phyloP scores from a whole-genome alignment of 495 filamentous ascomycete species.

The Penicillium mononematosum region DNA sequence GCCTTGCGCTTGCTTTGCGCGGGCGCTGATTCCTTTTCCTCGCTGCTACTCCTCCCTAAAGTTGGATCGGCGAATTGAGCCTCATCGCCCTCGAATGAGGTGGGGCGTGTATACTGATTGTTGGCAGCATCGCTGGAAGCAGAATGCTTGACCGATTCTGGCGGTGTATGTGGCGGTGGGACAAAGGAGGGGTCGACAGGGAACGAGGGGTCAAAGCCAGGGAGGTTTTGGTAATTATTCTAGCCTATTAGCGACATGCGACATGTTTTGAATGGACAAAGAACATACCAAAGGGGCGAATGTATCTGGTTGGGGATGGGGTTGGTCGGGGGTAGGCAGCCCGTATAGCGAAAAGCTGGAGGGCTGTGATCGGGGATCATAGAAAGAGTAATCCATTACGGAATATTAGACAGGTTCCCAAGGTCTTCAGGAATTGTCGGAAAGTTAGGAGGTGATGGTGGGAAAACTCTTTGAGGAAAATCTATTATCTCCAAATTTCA shows the following conservation, averaged over 20 bases:
- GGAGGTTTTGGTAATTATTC: slow-evolving; percentile 36
- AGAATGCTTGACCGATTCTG: slow-evolving; percentile 45
- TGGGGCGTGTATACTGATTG: slow-evolving; percentile 19
- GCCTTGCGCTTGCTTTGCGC: slow-evolving; percentile 87
- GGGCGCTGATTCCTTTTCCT: slow-evolving; percentile 69
- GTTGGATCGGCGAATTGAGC: slow-evolving; percentile 26
- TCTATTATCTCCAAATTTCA: background rate
- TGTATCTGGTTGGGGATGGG: slow-evolving; percentile 22
- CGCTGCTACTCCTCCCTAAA: slow-evolving; percentile 49
- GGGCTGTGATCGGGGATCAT: slow-evolving; percentile 33
- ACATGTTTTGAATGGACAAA: background rate
- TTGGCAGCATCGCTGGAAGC: slow-evolving; percentile 33
- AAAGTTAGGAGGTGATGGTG: slow-evolving; percentile 4
- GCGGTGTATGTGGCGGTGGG: slow-evolving; percentile 45
- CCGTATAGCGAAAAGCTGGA: slow-evolving; percentile 36
- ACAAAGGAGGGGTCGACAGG: slow-evolving; percentile 36
- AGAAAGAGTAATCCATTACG: slow-evolving; percentile 46
- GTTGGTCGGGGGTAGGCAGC: slow-evolving; percentile 40
- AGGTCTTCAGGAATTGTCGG: background rate
- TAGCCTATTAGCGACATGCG: slow-evolving; percentile 8
- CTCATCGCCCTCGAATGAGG: slow-evolving; percentile 38
- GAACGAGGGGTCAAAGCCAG: slow-evolving; percentile 40
- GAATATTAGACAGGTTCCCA: background rate
- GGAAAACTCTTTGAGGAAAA: background rate
- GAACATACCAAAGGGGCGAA: slow-evolving; percentile 6